These are phyloP conservation scores for Ceratobasidium sp. DNA, from an alignment of 1,284 basidiomycete species.

Conservation along the genomic window DNA sequence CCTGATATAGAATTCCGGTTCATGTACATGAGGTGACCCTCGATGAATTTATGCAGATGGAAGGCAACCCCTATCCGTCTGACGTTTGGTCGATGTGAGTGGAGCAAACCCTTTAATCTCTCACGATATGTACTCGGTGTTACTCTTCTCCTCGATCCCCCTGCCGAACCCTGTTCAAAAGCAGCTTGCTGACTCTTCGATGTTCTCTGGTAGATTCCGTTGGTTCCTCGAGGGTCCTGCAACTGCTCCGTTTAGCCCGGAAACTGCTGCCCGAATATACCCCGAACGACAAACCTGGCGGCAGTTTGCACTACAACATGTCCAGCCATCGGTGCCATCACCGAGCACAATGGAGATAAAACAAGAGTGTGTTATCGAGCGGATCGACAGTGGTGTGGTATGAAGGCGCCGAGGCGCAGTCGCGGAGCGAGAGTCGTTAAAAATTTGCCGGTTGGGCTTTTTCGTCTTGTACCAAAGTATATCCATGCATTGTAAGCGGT, in stretches of 20 bases:
- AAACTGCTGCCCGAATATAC: conserved; percentile 16
- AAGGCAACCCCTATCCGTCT: conserved; percentile 18
- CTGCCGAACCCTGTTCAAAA: not conserved
- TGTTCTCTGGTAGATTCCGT: conserved; percentile 7
- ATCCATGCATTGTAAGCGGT: conserved; percentile 8
- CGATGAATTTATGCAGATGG: conserved; percentile 38
- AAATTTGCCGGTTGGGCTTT: not conserved
- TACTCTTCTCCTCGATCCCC: not conserved
- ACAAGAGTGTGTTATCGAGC: conserved; percentile 8
- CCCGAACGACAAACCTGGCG: conserved; percentile 30
- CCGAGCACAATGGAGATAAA: conserved; percentile 14
- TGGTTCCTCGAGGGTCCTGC: conserved; percentile 14
- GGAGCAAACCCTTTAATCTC: not conserved
- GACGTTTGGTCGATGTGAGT: conserved; percentile 37
- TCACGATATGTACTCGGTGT: not conserved
- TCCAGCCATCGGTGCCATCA: conserved; percentile 8
- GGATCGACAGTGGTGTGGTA: not conserved
- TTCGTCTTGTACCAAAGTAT: conserved; percentile 13
- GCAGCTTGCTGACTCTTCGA: not conserved
- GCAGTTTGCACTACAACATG: conserved; percentile 23
- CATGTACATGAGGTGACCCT: conserved; percentile 35
- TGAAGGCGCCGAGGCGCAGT: not conserved
- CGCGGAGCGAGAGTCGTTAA: not conserved
- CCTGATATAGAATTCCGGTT: conserved; percentile 5
- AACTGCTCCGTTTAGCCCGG: conserved; percentile 9